Percentiles rank a stretch among this genome's conserved stretches.
phyloP scores from a whole-genome alignment of 768 basidiomycete genomes.

The Psilocybe cubensis region DNA sequence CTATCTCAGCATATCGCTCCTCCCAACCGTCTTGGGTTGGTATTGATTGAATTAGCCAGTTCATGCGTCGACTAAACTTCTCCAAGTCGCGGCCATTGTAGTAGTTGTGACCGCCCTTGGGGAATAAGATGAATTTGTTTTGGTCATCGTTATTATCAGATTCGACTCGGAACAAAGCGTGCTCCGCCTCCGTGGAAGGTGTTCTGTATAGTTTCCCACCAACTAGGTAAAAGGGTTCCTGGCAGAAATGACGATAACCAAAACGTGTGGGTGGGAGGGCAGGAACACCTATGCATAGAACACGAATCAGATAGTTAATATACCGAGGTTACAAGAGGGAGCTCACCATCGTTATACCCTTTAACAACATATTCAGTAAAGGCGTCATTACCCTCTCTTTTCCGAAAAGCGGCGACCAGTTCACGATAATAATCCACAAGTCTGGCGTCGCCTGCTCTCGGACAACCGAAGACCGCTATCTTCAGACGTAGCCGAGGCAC shows the following conservation, averaged over 20 bases:
- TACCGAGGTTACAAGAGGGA: slow-evolving; percentile 4
- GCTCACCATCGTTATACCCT: slow-evolving; percentile 59
- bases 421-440: slow-evolving; percentile 47
- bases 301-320: slow-evolving; percentile 1
- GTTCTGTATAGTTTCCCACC: slow-evolving; percentile 50
- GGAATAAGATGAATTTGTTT: slow-evolving; percentile 32
- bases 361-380: slow-evolving; percentile 55
- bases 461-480: slow-evolving; percentile 53
- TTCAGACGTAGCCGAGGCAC: slow-evolving; percentile 37
- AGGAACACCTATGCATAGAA: slow-evolving; percentile 50
- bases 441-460: slow-evolving; percentile 48
- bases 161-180: slow-evolving; percentile 45
- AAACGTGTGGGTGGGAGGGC: slow-evolving; percentile 54
- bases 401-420: slow-evolving; percentile 35
- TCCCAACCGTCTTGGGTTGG: slow-evolving; percentile 44
- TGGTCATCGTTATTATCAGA: slow-evolving; percentile 19
- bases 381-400: slow-evolving; percentile 35
- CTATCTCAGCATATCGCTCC: slow-evolving; percentile 38
- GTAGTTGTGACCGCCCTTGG: slow-evolving; percentile 66
- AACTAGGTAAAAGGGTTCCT: slow-evolving; percentile 51
- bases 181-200: slow-evolving; percentile 48
- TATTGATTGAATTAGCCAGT: slow-evolving; percentile 44
- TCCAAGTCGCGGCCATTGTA: slow-evolving; percentile 62
- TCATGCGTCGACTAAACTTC: slow-evolving; percentile 40
- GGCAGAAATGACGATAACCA: slow-evolving; percentile 57